These are phyloP conservation scores for Cyberlindnera sargentensis DNA, from an alignment of 805 yeast species.

Conservation along the genomic window DNA sequence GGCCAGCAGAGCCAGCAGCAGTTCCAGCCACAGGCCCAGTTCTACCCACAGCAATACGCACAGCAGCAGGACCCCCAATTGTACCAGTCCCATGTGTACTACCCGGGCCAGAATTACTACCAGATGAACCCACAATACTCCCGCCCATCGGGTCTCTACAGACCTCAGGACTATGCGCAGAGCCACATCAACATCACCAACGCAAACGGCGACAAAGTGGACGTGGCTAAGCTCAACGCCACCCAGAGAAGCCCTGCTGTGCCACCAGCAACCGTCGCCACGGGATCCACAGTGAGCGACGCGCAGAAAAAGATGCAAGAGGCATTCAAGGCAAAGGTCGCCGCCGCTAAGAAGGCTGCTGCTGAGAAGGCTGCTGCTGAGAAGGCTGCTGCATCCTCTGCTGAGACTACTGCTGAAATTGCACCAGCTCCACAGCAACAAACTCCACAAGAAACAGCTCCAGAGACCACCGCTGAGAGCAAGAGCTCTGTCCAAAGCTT, in stretches of 20 bases:
- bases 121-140: slow-evolving; percentile 3
- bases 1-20: not conserved
- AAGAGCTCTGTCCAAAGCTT: slow-evolving; percentile 5
- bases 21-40: slow-evolving; percentile 1
- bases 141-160: slow-evolving; percentile 3
- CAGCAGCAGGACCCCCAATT: slow-evolving; percentile 1
- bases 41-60: not conserved
- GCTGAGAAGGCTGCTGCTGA: slow-evolving; percentile 12
- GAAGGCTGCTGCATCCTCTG: slow-evolving; percentile 10
- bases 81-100: slow-evolving; percentile 5
- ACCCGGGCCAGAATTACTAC: slow-evolving; percentile 5
- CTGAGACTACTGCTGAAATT: not conserved
- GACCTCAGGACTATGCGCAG: slow-evolving; percentile 6
- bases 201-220: slow-evolving; percentile 21
- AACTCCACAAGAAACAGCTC: not conserved
- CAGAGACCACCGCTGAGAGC: not conserved
- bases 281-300: no score
- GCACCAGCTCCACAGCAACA: not conserved
- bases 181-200: slow-evolving; percentile 19
- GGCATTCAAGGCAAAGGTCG: slow-evolving; percentile 10
- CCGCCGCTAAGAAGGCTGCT: slow-evolving; percentile 12
- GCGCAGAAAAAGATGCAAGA: slow-evolving; percentile 4
- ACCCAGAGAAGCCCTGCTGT: not conserved
- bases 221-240: slow-evolving; percentile 11
- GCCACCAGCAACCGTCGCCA: no score